These are phyloP conservation scores for Alternaria triticina DNA, from an alignment of 2,329 filamentous ascomycete genomes.

Conservation along the genomic window DNA sequence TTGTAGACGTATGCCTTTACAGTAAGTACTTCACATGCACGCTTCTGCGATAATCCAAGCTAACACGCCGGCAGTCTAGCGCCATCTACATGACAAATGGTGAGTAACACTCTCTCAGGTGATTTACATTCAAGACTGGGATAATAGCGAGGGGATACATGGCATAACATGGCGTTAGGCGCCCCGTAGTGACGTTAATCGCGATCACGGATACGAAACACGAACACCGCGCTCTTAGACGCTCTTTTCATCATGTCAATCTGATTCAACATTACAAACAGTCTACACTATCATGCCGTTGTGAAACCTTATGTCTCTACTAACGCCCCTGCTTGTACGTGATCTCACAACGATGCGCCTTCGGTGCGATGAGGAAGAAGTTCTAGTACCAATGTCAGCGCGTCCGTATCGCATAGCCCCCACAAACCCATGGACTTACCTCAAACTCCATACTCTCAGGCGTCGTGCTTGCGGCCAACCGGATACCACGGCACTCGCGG, in stretches of 20 bases:
- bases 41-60: not conserved
- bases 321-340: constrained; percentile 16
- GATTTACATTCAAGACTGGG: not conserved
- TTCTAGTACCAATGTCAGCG: no score
- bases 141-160: not conserved
- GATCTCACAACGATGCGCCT: constrained; percentile 52
- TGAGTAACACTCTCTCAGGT: not conserved
- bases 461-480: constrained; percentile 34
- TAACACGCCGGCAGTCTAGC: not conserved
- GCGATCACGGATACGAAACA: not conserved
- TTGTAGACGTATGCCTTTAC: not conserved
- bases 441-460: constrained; percentile 53
- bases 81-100: not conserved
- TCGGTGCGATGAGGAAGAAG: constrained; percentile 54
- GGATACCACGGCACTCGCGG: constrained; percentile 49
- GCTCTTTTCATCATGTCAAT: not conserved
- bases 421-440: not conserved
- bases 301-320: not conserved
- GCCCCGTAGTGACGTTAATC: not conserved
- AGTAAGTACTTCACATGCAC: not conserved
- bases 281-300: not conserved
- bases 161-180: not conserved
- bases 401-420: no score
- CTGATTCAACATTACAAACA: not conserved
- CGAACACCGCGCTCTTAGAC: not conserved